Evolutionary conservation across 164 flowering plant species (phyloP), one percentile per base, ranked within the genome.

Genomic region (Paratinospora sagittata): DNA sequence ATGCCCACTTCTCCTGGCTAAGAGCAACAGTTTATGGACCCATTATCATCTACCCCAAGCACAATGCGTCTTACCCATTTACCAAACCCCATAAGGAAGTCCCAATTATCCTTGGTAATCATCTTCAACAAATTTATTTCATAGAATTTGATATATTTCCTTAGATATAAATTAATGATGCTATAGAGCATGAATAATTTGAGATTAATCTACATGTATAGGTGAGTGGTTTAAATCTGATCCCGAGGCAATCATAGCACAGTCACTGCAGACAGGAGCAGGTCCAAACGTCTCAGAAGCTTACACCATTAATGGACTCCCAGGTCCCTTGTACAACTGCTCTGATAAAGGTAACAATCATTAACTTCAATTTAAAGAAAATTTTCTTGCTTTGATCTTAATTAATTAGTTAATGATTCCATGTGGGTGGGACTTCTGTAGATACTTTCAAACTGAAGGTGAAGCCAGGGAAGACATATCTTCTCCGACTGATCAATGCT

Each of bases 231-330:
- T 69, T 36, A 85, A 84, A 41, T 81, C 63, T 16, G 88, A 87
- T 41, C 75, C 87, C 9, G 87, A 84, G 62, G 85, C 83, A 14
- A 75, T 87, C 1, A 82, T 85, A 1, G 71, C 62, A 41, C 87
- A 87, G 62, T 86, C 91, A 52, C 71, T 84, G 39, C 81, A 80
- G 63, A 83, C 84, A 0, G 89, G 89, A 52, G 84, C 41, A 26
- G 89, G 82, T 10, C 89, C 91, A 0, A 86, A 84, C 65, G 84
- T 83, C 39, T 87, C 91, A 0, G 87, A 86, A 65, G 88, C 90
- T 2, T 83, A 78, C 77, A 85, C 89, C 79, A 80, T 86, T 16
- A 85, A 85, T 69, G 88, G 89, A 7, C 81, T 79, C 8, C 91
- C 91, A n/a, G 91, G 89, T 8, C 85, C 82, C 21, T 55, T 82